Conservation (phyloP, 768 basidiomycete species). For the Mycena kentingensis region DNA sequence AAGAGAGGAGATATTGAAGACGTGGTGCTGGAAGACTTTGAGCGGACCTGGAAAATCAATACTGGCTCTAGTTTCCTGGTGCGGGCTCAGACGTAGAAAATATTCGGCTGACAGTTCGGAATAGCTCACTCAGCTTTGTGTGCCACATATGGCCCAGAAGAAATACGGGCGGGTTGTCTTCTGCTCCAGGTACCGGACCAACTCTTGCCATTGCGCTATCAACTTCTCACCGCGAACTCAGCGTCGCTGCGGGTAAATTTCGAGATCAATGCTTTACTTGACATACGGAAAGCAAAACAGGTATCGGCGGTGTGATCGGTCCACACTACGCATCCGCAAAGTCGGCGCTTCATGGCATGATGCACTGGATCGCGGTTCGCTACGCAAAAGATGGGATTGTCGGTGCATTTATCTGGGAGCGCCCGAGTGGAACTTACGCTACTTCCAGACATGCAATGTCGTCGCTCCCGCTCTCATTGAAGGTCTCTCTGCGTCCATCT, state of each 20-base stretch:
- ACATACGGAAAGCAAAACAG: too few species aligned
- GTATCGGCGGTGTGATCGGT: conserved; percentile 55
- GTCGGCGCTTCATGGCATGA: conserved; percentile 53
- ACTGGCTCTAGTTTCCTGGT: conserved; percentile 50
- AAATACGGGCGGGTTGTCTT: conserved; percentile 54
- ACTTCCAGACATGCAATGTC: conserved; percentile 48
- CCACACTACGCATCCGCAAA: conserved; percentile 62
- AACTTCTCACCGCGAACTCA: conserved; percentile 23
- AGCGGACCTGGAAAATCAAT: conserved; percentile 48
- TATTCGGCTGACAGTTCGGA: too few species aligned
- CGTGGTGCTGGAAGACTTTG: conserved; percentile 24
- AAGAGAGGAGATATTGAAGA: conserved; percentile 45
- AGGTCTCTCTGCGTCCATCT: conserved; percentile 28
- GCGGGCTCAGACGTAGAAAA: too few species aligned
- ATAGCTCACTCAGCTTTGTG: conserved; percentile 52
- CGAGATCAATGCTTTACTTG: neutral
- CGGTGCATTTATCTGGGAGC: conserved; percentile 13
- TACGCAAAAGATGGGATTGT: conserved; percentile 56
- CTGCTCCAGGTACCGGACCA: conserved; percentile 56
- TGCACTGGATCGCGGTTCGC: conserved; percentile 55
- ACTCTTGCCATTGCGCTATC: neutral
- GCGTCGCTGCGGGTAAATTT: conserved; percentile 47
- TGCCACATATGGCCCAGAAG: conserved; percentile 51
- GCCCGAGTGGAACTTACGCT: neutral
- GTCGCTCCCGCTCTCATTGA: conserved; percentile 54